A percentile compares a stretch with the other conserved stretches of the same genome.
These are phyloP conservation scores for Takashimella koratensis DNA, from an alignment of 1,284 basidiomycete species.

Conservation along the genomic window DNA sequence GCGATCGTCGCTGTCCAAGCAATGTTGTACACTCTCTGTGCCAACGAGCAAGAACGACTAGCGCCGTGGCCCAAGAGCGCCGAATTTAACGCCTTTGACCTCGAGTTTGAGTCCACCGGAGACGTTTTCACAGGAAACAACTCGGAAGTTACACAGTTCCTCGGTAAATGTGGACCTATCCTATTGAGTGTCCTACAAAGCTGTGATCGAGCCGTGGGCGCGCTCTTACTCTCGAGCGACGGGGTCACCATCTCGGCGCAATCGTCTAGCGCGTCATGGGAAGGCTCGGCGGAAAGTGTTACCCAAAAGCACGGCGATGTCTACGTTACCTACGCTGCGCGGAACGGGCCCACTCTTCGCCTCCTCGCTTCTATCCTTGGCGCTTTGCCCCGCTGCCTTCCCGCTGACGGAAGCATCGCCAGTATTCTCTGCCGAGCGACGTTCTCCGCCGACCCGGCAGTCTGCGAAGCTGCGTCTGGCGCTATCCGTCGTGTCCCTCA, in stretches of 20 bases:
- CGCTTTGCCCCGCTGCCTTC: slow-evolving; percentile 77
- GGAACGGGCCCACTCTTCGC: slow-evolving; percentile 63
- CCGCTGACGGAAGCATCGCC: slow-evolving; percentile 44
- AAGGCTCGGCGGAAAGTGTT: slow-evolving; percentile 34
- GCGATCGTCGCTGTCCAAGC: slow-evolving; percentile 74
- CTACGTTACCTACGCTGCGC: slow-evolving; percentile 65
- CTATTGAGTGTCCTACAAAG: slow-evolving; percentile 62
- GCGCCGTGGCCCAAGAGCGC: slow-evolving; percentile 71
- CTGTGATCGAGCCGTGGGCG: slow-evolving; percentile 67
- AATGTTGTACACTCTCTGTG: slow-evolving; percentile 66
- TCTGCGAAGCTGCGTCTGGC: slow-evolving; percentile 65
- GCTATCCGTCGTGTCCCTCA: slow-evolving; percentile 67
- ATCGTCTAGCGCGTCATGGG: slow-evolving; percentile 54
- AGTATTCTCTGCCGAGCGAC: slow-evolving; percentile 77
- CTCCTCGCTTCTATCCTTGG: slow-evolving; percentile 77
- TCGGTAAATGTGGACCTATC: slow-evolving; percentile 63
- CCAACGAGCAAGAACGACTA: slow-evolving; percentile 66
- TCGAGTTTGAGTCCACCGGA: slow-evolving; percentile 63
- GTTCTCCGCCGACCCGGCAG: slow-evolving; percentile 73
- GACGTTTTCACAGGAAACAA: slow-evolving; percentile 62
- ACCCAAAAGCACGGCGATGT: slow-evolving; percentile 62
- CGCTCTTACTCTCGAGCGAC: slow-evolving; percentile 80
- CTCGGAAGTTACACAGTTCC: slow-evolving; percentile 70
- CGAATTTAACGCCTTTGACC: slow-evolving; percentile 61
- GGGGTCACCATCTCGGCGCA: slow-evolving; percentile 64